Conservation (phyloP, 1,284 basidiomycete species). For the Lignosus rhinocerotis region DNA sequence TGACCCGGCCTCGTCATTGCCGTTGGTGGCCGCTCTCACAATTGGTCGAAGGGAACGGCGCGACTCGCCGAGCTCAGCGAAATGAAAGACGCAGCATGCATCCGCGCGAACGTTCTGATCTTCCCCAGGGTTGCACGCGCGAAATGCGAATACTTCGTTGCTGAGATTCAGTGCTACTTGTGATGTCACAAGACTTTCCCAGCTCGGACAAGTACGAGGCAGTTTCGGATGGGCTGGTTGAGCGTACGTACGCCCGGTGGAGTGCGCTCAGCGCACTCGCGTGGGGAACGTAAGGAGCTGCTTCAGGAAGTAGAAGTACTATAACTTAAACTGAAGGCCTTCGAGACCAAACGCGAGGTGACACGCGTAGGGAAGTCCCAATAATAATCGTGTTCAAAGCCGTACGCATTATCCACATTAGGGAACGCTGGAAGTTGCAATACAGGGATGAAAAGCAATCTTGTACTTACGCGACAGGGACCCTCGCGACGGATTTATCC, state of each 20-base stretch:
- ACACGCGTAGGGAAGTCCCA: slow-evolving; percentile 12
- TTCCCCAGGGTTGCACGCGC: slow-evolving; percentile 8
- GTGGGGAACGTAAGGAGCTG: slow-evolving; percentile 8
- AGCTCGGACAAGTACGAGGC: slow-evolving; percentile 3
- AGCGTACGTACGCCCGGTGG: slow-evolving; percentile 6
- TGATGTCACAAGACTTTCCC: slow-evolving; percentile 15
- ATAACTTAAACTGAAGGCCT: slow-evolving; percentile 22
- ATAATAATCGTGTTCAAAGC: slow-evolving; percentile 6
- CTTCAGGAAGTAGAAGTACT: slow-evolving; percentile 12
- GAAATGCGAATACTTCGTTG: neutral
- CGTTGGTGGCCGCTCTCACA: slow-evolving; percentile 14
- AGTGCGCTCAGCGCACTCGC: slow-evolving; percentile 4
- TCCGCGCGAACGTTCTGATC: slow-evolving; percentile 21
- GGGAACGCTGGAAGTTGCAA: slow-evolving; percentile 15
- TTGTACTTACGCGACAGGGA: slow-evolving; percentile 10
- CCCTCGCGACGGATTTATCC: slow-evolving; percentile 12
- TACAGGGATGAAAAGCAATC: slow-evolving; percentile 8
- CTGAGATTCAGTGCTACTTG: neutral
- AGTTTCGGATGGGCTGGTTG: slow-evolving; percentile 5
- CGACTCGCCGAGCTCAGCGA: slow-evolving; percentile 22
- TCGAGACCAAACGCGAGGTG: slow-evolving; percentile 15
- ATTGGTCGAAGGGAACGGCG: slow-evolving; percentile 18
- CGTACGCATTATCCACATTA: slow-evolving; percentile 12
- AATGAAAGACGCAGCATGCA: slow-evolving; percentile 19
- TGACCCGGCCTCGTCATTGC: slow-evolving; percentile 10